Evolutionary conservation across 495 filamentous ascomycete genomes (phyloP).

Genomic region (Penicillium angulare): DNA sequence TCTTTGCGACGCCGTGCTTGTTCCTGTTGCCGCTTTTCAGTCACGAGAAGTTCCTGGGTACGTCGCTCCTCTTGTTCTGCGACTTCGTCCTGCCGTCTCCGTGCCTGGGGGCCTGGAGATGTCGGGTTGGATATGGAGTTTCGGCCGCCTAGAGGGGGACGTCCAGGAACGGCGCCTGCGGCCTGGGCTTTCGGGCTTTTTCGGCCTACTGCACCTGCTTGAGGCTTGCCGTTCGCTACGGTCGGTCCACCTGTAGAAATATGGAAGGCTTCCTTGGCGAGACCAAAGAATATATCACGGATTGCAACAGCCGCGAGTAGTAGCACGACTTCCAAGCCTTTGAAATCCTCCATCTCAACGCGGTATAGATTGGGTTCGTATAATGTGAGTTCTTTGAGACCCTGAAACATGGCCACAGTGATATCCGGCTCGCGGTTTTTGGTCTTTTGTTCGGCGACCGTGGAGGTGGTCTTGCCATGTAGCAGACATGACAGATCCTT

Average conservation of each 20-base stretch:
- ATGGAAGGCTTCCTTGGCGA: conserved; percentile 74
- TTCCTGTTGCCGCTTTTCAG: conserved; percentile 54
- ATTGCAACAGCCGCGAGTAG: conserved; percentile 82
- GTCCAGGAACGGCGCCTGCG: neutral
- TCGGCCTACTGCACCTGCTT: neutral
- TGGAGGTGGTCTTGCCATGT: conserved; percentile 67
- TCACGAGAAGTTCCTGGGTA: conserved; percentile 73
- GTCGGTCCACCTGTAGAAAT: conserved; percentile 41
- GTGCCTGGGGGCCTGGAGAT: conserved; percentile 20
- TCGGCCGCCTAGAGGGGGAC: conserved; percentile 7
- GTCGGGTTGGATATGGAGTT: conserved; percentile 12
- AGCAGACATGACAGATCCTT: conserved; percentile 81
- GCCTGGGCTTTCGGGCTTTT: conserved; percentile 10
- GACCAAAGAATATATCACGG: conserved; percentile 76
- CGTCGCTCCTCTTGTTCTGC: conserved; percentile 64
- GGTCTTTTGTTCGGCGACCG: conserved; percentile 59
- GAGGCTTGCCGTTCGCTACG: conserved; percentile 1
- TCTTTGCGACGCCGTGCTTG: conserved; percentile 62
- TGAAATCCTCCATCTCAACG: conserved; percentile 91
- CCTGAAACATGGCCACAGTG: conserved; percentile 75
- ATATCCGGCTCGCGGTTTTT: conserved; percentile 93
- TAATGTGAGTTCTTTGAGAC: conserved; percentile 70
- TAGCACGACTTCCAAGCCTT: conserved; percentile 86
- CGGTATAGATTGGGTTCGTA: conserved; percentile 90
- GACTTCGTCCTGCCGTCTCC: conserved; percentile 44